Base-by-base conservation (phyloP, 2,329 filamentous ascomycete species). In the Diaporthe batatas region DNA sequence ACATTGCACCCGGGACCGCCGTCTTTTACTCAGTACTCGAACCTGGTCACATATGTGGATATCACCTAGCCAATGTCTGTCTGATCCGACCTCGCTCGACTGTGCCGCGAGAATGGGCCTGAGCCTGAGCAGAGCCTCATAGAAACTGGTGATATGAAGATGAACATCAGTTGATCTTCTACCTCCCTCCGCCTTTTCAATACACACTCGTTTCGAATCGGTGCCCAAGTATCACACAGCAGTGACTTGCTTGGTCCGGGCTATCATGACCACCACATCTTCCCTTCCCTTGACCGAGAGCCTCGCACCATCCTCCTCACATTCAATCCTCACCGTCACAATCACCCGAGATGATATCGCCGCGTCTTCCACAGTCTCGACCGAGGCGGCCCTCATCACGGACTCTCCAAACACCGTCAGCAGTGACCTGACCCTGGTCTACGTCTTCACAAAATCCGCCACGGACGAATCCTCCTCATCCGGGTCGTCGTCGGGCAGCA, bases 351-450 rank as follows among this genome's bases (percentile, higher is more conserved):
- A 42, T 29, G 34, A 62, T 25, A 32, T 25, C 5, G 47, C 55
- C 21, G 21, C 72, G 25, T 29, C 70, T 23, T 39, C 68, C 8
- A 42, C 68, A 11, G 32, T 42, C 8, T 62, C 68, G 39, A 62
- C 55, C 55, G 68, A 53, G 55, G n/a, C 68, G 6, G 59, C 8
- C 16, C 47, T 53, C 18, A 32, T 65, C 53, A 58, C 58, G 32
- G 58, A 42, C 47, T 42, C 42, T 11, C 49, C 49, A 16, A 62
- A 25, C 3, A 72, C 73, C 12, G 42, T 62, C 29, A 70, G 70
- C 58, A 74, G 73, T 59, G 69, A 71, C 32, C 23, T 73, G 32
- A 70, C 71, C 14, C n/a, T 74, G 32, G 57, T 74, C 25, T 74
- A 68, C 23, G 51, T 74, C 34, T 74, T 70, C 44, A 62, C 73